Evolutionary conservation across 192 early-diverging fungal genomes (phyloP), one percentile per base, ranked within the genome.

Genomic region (Backusella tuberculispora): DNA sequence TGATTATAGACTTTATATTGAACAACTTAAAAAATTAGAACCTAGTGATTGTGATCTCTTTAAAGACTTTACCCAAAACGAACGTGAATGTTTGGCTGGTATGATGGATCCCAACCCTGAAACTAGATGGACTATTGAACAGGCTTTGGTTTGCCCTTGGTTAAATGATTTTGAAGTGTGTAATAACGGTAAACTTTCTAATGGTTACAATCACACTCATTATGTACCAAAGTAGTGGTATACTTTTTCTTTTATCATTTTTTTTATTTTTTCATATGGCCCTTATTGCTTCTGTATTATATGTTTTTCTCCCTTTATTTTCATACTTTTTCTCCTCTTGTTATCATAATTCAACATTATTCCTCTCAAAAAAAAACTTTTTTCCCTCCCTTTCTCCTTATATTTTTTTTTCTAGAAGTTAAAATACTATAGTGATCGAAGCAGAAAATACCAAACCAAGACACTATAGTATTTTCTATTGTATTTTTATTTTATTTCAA

Each of bases 81-180:
- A 73, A 64, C 75, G 26, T 26, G 78, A 40, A 50, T 86, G 64
- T 66, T 79, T 69, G 60, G 78, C 74, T 29, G 72, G 64, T 44
- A 73, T 86, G 41, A 53, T 86, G 47, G 80, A 86, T n/a, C 81
- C 81, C 0, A 76, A 83, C 34, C 81, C 83, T 14, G 74, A 73
- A 43, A 66, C 53, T 26, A 83, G 85, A 29, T 86, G 85, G 85
- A 80, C 83, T 29, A 78, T 81, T n/a, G 69, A 63, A 5, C 81
- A 79, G 17, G 81, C 76, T 3, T 63, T 86, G 4, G 80, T 76
- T 2, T 80, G 73, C 38, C 48, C 76, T 38, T 86, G 85, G 85
- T 50, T 86, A 66, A 37, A 79, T 29, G 24, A 74, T 34, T 73
- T 81, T 4, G 83, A 86, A 50, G 82, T 81, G 48, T 86, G 85